These are phyloP conservation scores for Cicer arietinum DNA, from an alignment of 306 rosid species.

Conservation along the genomic window DNA sequence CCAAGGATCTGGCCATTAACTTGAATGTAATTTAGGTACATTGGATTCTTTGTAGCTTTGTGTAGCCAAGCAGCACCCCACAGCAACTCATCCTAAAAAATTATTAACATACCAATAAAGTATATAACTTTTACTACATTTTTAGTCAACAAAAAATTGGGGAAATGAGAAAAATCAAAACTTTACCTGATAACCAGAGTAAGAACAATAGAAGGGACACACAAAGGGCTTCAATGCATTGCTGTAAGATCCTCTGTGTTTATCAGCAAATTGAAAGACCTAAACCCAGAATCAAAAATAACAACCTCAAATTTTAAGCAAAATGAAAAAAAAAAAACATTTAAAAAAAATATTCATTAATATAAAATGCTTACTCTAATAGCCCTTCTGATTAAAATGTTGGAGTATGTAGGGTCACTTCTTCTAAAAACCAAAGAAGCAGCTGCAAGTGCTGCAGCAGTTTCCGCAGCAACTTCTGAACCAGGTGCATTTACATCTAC, in stretches of 20 bases:
- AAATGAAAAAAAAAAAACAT: too few relatives aligned
- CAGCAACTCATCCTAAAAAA: conserved; percentile 81
- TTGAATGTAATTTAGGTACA: conserved; percentile 82
- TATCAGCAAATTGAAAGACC: conserved; percentile 97
- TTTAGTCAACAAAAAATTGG: background rate
- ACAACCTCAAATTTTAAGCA: background rate
- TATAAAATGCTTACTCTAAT: conserved; percentile 54
- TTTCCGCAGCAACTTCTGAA: conserved; percentile 93
- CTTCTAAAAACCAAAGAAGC: conserved; percentile 91
- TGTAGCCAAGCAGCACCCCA: conserved; percentile 99
- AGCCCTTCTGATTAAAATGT: conserved; percentile 63
- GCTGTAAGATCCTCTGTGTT: conserved; percentile 87
- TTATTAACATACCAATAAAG: background rate
- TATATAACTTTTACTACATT: background rate
- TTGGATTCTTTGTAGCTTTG: conserved; percentile 83
- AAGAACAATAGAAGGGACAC: conserved; percentile 90
- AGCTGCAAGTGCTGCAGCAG: conserved; percentile 97
- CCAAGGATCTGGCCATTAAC: conserved; percentile 86
- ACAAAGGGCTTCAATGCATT: conserved; percentile 64
- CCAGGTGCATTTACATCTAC: conserved; percentile 80
- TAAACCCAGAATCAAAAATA: conserved; percentile 37
- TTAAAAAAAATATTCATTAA: background rate
- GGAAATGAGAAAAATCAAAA: conserved; percentile 3
- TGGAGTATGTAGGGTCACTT: conserved; percentile 84
- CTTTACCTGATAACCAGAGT: conserved; percentile 87